Percentiles rank a stretch among this genome's conserved stretches.
Evolutionary conservation across 2,329 filamentous ascomycete genomes (phyloP).

Genomic region (Dendryphion nanum): DNA sequence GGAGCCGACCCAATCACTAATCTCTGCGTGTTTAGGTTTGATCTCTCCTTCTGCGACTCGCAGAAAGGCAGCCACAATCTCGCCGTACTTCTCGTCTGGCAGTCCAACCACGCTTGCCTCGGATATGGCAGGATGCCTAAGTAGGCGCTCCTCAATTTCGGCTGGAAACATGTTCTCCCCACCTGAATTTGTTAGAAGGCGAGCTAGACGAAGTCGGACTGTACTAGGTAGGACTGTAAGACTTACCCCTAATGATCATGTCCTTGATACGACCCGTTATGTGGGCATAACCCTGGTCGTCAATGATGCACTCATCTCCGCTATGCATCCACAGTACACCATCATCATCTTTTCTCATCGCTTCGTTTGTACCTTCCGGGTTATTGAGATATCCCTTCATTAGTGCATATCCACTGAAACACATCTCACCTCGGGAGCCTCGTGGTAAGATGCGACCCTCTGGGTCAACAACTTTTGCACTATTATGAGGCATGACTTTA

Average conservation of each 20-base stretch:
- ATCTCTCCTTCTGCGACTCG: not conserved
- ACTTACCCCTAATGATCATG: constrained; percentile 68
- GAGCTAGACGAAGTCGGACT: too few relatives aligned
- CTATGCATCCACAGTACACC: constrained; percentile 42
- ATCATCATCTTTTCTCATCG: not conserved
- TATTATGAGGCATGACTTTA: not conserved
- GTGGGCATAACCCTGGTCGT: constrained; percentile 72
- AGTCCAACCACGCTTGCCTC: constrained; percentile 80
- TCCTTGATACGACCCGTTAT: constrained; percentile 89
- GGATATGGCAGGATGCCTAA: constrained; percentile 58
- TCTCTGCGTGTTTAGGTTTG: not conserved
- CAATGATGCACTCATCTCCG: constrained; percentile 74
- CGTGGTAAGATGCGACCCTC: not conserved
- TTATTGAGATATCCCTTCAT: not conserved
- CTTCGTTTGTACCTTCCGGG: not conserved
- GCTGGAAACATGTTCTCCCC: constrained; percentile 83
- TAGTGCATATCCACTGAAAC: not conserved
- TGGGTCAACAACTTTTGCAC: not conserved
- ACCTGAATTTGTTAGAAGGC: constrained; percentile 41
- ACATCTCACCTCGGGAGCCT: not conserved
- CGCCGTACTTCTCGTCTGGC: constrained; percentile 74
- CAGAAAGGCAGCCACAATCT: constrained; percentile 65
- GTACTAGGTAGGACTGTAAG: not conserved
- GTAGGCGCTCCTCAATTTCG: constrained; percentile 58
- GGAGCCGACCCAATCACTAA: not conserved